Evolutionary conservation across 306 rosid species (phyloP).

Genomic region (Pterocarpus macrocarpus): DNA sequence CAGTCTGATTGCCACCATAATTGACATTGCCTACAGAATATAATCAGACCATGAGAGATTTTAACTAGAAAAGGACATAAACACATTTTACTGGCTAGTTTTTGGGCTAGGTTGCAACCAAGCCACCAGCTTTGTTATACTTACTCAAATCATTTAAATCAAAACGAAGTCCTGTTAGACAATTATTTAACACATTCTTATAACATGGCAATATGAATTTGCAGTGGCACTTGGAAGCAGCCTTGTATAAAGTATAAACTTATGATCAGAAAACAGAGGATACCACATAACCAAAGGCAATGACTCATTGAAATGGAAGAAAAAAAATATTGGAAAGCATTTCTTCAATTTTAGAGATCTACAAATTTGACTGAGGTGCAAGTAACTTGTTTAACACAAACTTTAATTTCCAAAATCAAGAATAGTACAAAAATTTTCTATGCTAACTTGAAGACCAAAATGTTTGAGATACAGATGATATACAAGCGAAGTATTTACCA

Average conservation of each 20-base stretch:
- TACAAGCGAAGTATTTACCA: slow-evolving; percentile 60
- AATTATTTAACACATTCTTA: slow-evolving; percentile 20
- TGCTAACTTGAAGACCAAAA: slow-evolving; percentile 17
- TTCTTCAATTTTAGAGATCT: slow-evolving; percentile 30
- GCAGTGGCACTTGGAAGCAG: slow-evolving; percentile 37
- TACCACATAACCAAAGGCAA: background rate
- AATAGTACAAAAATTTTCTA: slow-evolving; percentile 30
- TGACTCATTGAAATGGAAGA: slow-evolving; percentile 19
- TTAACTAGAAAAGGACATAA: slow-evolving; percentile 36
- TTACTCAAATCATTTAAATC: slow-evolving; percentile 2
- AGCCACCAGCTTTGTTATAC: slow-evolving; percentile 17
- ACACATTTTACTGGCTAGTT: slow-evolving; percentile 11
- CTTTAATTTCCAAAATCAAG: slow-evolving; percentile 26
- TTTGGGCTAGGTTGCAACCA: slow-evolving; percentile 33
- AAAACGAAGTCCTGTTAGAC: slow-evolving; percentile 14
- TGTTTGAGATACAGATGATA: slow-evolving; percentile 18
- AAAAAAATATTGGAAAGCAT: background rate
- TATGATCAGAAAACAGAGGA: slow-evolving; percentile 23
- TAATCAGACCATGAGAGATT: slow-evolving; percentile 35
- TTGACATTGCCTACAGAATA: slow-evolving; percentile 63
- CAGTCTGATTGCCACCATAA: slow-evolving; percentile 57
- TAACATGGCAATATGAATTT: slow-evolving; percentile 6
- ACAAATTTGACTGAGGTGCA: background rate
- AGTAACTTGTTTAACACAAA: slow-evolving; percentile 19
- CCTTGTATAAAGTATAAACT: slow-evolving; percentile 26